phyloP scores from a whole-genome alignment of 306 rosid genomes.

The Hippophae rhamnoides region DNA sequence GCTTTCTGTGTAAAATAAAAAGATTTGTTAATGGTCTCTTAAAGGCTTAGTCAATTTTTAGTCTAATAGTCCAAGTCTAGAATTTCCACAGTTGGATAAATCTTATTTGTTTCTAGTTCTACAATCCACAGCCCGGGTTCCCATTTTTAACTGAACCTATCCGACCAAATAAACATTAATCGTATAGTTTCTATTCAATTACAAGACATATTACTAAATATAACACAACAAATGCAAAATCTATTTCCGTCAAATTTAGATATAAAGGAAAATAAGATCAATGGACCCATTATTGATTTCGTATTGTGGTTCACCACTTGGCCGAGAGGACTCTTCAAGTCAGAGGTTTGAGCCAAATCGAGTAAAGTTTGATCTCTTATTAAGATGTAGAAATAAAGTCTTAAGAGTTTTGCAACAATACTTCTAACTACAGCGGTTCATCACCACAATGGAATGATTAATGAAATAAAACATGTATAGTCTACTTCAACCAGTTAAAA shows the following conservation, averaged over 20 bases:
- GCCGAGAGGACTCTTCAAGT: too few relatives aligned
- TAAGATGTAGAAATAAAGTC: too few relatives aligned
- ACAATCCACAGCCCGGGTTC: neutral
- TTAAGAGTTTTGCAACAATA: too few relatives aligned
- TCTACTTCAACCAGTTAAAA: conserved; percentile 6
- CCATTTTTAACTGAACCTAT: neutral
- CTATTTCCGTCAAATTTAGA: neutral
- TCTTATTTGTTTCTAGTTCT: neutral
- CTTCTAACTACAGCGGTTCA: too few relatives aligned
- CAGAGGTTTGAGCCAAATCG: too few relatives aligned
- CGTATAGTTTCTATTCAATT: neutral
- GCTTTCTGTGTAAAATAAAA: too few relatives aligned
- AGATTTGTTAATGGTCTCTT: too few relatives aligned
- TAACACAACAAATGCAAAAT: too few relatives aligned
- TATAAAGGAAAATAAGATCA: neutral
- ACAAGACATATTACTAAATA: neutral
- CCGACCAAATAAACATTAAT: neutral
- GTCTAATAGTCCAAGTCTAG: neutral
- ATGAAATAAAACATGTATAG: neutral
- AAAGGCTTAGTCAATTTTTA: too few relatives aligned
- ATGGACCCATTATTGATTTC: neutral
- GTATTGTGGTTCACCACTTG: too few relatives aligned
- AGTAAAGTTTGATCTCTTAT: too few relatives aligned
- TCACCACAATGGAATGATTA: neutral
- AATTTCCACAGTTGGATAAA: neutral